Evolutionary conservation across 225 moss, liverwort and hornwort species (phyloP), one percentile per base, ranked within the genome.

Genomic region (Marchantia paleacea): DNA sequence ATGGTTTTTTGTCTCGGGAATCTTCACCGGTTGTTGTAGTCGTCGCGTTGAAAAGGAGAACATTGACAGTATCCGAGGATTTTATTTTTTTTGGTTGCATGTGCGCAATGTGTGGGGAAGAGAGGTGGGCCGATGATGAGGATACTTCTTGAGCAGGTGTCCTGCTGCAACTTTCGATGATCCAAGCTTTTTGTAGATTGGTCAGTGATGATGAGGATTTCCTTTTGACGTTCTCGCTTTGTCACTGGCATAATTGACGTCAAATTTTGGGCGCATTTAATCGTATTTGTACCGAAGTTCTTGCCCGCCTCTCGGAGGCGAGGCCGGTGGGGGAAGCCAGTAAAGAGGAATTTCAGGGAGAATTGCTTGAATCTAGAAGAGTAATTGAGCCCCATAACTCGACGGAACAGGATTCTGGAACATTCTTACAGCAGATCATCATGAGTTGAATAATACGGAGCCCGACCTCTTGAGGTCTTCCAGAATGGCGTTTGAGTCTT

Each of bases 381-480:
- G 54, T 13, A 78, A 78, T 62, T 52, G 63, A 78, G 64, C 30
- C 63, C 47, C 62, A 13, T 24, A 24, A 63, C 78, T 28, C 16
- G 50, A 18, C 9, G 52, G 53, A 29, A 70, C 29, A n/a, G 75
- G 10, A 5, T 58, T 53, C 55, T n/a, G 74, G 54, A 74, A 55
- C 54, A 55, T 8, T 55, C 57, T 0, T 31, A 24, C 7, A 51
- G 24, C 78, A 60, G 75, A 22, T 76, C 7, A 65, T 78, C 65
- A 65, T 78, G 78, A 63, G 78, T 65, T 78, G 65, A 78, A 63
- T 49, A 24, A 49, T 65, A 63, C 50, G 48, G 28, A 11, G 31
- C 10, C 51, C 16, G 78, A 78, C 65, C 64, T 63, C 48, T 50
- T 49, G 65, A 28, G 78, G 65, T 78, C 78, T 26, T 78, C 13